Base-by-base conservation (phyloP, 2,329 filamentous ascomycete species). In the Alternaria gansuensis region DNA sequence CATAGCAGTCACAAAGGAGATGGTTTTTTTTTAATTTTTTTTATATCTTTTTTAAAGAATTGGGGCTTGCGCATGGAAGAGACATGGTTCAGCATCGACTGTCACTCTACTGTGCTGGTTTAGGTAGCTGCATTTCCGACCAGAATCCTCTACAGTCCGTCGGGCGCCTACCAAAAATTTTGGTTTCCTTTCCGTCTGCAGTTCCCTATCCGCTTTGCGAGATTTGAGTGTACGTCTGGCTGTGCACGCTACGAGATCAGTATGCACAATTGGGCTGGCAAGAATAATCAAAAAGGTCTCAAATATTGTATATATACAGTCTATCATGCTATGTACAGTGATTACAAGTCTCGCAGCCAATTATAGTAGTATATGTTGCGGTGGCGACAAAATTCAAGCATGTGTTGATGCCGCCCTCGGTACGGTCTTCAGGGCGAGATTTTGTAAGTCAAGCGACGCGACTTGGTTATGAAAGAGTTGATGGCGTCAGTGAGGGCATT, bases 371-470 rank as follows among this genome's bases (percentile, higher is more conserved):
- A 34, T 17, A 34, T 17, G 31, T 48, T 48, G 31, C 31, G 29
- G 21, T 34, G 21, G 31, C 21, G 44, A 48, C 44, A 33, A 33
- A 33, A 21, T 48, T 34, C 44, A 36, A 48, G 31, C 44, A 48
- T 48, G 31, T 48, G 44, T 48, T 48, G 44, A 48, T 26, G 29
- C 21, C 21, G 10, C 5, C 21, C 21, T 9, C 2, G 10, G 23
- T 48, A 48, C 14, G 24, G 31, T 1, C 11, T 21, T 51, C 31
- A 62, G 23, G 59, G 62, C 23, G 59, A 57, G 33, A 64, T 62
- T 34, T 64, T 64, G 33, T 64, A 62, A 10, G 59, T 59, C 11
- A 62, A 24, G 21, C 56, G 52, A 29, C 62, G 44, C 29, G 62
- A 59, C 23, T 59, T 62, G 4, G 55, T 46, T 33, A 64, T 50